phyloP scores from a whole-genome alignment of 2,329 filamentous ascomycete species.

The Penicillium occitanis region DNA sequence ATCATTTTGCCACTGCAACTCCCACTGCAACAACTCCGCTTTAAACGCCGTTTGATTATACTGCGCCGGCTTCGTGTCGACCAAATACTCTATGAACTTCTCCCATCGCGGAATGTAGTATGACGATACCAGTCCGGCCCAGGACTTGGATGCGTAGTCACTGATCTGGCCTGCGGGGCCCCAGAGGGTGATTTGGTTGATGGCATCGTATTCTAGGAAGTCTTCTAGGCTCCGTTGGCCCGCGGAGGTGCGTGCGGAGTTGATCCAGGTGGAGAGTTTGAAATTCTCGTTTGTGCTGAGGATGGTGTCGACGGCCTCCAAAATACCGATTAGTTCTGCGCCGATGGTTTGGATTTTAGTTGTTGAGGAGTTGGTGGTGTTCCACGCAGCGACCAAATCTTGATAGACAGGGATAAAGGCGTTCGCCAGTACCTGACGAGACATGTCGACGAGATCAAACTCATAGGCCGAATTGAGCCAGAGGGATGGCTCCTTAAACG shows the following conservation, averaged over 20 bases:
- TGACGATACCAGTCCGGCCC: slow-evolving; percentile 48
- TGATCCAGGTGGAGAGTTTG: slow-evolving; percentile 45
- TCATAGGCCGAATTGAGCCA: slow-evolving; percentile 46
- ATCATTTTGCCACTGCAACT: slow-evolving; percentile 25
- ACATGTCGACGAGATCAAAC: slow-evolving; percentile 53
- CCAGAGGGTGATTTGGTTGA: slow-evolving; percentile 55
- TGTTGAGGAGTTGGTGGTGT: slow-evolving; percentile 24
- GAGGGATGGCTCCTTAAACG: slow-evolving; percentile 32
- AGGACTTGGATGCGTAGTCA: slow-evolving; percentile 54
- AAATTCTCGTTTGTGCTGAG: slow-evolving; percentile 47
- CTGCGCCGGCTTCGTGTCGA: slow-evolving; percentile 4
- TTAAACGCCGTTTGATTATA: slow-evolving; percentile 28
- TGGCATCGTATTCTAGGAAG: slow-evolving; percentile 49
- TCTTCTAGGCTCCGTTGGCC: slow-evolving; percentile 28
- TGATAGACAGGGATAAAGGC: slow-evolving; percentile 45
- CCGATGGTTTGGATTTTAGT: slow-evolving; percentile 28
- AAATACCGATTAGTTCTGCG: slow-evolving; percentile 34
- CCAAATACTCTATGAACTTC: slow-evolving; percentile 47
- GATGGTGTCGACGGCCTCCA: slow-evolving; percentile 43
- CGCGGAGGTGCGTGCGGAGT: slow-evolving; percentile 36
- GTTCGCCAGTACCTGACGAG: slow-evolving; percentile 52
- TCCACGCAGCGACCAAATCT: slow-evolving; percentile 39
- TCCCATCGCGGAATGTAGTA: slow-evolving; percentile 53
- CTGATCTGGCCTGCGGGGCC: slow-evolving; percentile 49
- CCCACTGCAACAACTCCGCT: slow-evolving; percentile 22